phyloP scores from a whole-genome alignment of 192 early-diverging fungal species.

The Linnemannia exigua region DNA sequence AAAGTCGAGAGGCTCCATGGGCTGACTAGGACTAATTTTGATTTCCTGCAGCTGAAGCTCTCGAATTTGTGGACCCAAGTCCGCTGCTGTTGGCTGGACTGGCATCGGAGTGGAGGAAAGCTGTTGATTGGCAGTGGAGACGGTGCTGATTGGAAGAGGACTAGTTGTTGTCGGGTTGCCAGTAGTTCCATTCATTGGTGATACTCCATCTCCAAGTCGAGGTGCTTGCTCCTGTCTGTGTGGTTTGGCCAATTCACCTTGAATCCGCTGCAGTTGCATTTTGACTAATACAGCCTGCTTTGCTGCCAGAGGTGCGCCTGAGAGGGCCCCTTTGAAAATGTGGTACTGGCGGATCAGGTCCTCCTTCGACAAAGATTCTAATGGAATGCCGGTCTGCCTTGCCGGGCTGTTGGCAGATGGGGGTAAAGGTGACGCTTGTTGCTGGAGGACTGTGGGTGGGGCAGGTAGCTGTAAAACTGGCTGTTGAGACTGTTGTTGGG shows the following conservation, averaged over 20 bases:
- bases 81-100: not conserved
- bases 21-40: conserved; percentile 8
- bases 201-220: not conserved
- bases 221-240: conserved; percentile 29
- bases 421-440: not conserved
- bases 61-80: conserved; percentile 26
- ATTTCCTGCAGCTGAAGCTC: conserved; percentile 29
- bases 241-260: conserved; percentile 28
- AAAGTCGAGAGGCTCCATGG: conserved; percentile 35
- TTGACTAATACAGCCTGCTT: conserved; percentile 12
- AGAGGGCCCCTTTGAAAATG: conserved; percentile 14
- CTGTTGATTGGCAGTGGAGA: not conserved
- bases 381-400: not conserved
- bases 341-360: conserved; percentile 24
- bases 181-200: not conserved
- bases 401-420: not conserved
- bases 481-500: conserved; percentile 27
- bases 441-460: not conserved
- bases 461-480: conserved; percentile 9
- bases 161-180: not conserved
- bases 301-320: not conserved
- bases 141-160: not conserved
- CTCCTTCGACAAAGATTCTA: conserved; percentile 34
- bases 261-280: conserved; percentile 40
- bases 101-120: not conserved